A percentile compares a stretch with the other conserved stretches of the same genome.
Conservation (phyloP, 2,329 filamentous ascomycete genomes). For the Colletotrichum caudatum region DNA sequence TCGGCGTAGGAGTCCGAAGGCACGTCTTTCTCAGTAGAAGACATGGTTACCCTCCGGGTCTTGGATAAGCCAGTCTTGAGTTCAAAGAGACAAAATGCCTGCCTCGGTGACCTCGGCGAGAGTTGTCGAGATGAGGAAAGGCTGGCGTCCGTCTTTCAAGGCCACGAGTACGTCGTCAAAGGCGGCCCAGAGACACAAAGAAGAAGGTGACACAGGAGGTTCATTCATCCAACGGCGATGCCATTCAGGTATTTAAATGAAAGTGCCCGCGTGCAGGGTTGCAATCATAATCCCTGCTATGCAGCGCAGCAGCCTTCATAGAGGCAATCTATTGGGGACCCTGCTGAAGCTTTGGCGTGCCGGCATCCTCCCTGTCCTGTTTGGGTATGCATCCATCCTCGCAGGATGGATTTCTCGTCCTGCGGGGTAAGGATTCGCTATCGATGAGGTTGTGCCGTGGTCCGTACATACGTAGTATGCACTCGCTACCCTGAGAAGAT, state of each 20-base stretch:
- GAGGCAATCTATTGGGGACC: not conserved
- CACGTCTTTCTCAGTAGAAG: conserved; percentile 30
- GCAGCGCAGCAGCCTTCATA: not conserved
- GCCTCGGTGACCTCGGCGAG: not conserved
- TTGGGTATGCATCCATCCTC: conserved; percentile 11
- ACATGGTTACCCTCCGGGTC: conserved; percentile 4
- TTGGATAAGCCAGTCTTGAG: no score
- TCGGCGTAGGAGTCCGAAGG: conserved; percentile 27
- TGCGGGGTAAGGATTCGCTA: conserved; percentile 32
- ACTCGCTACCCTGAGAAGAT: not conserved
- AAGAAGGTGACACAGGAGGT: not conserved
- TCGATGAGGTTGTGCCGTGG: conserved; percentile 7
- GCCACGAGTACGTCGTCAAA: not conserved
- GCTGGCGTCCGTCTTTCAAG: not conserved
- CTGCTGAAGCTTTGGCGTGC: conserved; percentile 23
- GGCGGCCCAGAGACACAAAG: not conserved
- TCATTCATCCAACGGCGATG: not conserved
- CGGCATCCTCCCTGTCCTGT: conserved; percentile 15
- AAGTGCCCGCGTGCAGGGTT: not conserved
- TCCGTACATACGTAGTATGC: not conserved
- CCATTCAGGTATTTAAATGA: conserved; percentile 13
- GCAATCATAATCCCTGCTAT: conserved; percentile 14
- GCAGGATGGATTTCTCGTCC: conserved; percentile 10
- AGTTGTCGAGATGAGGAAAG: not conserved
- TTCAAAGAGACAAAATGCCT: not conserved